Conservation (phyloP, 2,329 filamentous ascomycete species). For the Botrytis medusae region DNA sequence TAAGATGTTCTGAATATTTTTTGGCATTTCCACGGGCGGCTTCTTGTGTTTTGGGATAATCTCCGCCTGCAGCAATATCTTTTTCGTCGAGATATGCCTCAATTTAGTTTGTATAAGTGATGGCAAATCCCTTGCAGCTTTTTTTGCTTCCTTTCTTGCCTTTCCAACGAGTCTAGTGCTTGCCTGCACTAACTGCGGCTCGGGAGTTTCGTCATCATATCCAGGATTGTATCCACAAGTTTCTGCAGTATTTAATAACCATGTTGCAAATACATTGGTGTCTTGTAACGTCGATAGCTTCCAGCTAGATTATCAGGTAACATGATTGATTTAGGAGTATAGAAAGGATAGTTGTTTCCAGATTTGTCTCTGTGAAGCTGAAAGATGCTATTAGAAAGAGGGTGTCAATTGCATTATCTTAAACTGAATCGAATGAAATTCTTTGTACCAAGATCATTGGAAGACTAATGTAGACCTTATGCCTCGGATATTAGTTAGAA, state of each 20-base stretch:
- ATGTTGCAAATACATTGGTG: neutral
- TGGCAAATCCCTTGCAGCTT: too few relatives aligned
- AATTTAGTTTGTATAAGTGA: neutral
- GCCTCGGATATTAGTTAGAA: neutral
- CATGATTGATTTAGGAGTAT: neutral
- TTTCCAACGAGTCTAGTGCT: neutral
- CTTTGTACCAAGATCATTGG: neutral
- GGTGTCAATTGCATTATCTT: neutral
- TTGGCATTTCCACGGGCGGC: neutral
- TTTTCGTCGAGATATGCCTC: neutral
- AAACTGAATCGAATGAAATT: neutral
- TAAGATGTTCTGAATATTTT: neutral
- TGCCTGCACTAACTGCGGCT: neutral
- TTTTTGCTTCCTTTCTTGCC: neutral
- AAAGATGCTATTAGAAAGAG: neutral
- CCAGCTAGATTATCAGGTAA: neutral
- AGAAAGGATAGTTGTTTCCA: neutral
- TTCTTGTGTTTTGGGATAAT: neutral
- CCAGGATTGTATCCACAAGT: neutral
- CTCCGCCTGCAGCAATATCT: neutral
- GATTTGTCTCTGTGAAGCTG: neutral
- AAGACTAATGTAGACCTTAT: neutral
- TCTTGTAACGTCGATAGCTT: slow-evolving; percentile 6
- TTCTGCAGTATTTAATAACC: neutral
- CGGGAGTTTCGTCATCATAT: neutral